These are phyloP conservation scores for Mortierella sp. DNA, from an alignment of 371 early-diverging fungal genomes.

Conservation along the genomic window DNA sequence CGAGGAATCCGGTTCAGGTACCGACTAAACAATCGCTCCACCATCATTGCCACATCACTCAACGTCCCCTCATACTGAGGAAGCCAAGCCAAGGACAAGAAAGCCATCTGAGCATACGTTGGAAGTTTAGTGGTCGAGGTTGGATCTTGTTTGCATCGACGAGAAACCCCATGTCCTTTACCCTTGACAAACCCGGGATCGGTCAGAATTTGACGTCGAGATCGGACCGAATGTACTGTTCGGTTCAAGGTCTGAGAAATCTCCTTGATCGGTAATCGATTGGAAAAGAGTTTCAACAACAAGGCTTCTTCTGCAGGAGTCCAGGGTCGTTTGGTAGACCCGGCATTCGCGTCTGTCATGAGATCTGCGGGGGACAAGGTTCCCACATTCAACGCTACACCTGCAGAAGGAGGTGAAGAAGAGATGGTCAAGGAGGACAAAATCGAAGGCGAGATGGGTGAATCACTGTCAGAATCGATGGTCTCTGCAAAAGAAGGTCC, in stretches of 20 bases:
- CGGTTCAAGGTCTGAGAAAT: constrained; percentile 43
- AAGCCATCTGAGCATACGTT: constrained; percentile 51
- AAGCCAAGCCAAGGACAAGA: constrained; percentile 40
- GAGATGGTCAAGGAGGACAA: constrained; percentile 16
- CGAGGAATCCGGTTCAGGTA: constrained; percentile 46
- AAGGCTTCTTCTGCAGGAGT: constrained; percentile 40
- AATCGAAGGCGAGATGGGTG: constrained; percentile 18
- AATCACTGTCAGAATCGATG: too few species aligned
- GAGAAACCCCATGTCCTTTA: constrained; percentile 38
- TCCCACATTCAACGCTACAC: constrained; percentile 21
- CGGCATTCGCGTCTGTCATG: too few species aligned
- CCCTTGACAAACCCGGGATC: constrained; percentile 53
- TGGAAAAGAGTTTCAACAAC: constrained; percentile 33
- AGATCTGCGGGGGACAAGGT: constrained; percentile 37
- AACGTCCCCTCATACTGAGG: constrained; percentile 41
- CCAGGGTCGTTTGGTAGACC: constrained; percentile 41
- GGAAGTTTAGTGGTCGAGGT: constrained; percentile 35
- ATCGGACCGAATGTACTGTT: constrained; percentile 46
- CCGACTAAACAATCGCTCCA: constrained; percentile 41
- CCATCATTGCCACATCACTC: constrained; percentile 47
- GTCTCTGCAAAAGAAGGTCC: not conserved
- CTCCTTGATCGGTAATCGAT: constrained; percentile 35
- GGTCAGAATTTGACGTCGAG: constrained; percentile 45
- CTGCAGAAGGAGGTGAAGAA: not conserved
- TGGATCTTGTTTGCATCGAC: constrained; percentile 34